Evolutionary conservation across 352 stramenopile species (phyloP).

Genomic region (Pythium aphanidermatum): DNA sequence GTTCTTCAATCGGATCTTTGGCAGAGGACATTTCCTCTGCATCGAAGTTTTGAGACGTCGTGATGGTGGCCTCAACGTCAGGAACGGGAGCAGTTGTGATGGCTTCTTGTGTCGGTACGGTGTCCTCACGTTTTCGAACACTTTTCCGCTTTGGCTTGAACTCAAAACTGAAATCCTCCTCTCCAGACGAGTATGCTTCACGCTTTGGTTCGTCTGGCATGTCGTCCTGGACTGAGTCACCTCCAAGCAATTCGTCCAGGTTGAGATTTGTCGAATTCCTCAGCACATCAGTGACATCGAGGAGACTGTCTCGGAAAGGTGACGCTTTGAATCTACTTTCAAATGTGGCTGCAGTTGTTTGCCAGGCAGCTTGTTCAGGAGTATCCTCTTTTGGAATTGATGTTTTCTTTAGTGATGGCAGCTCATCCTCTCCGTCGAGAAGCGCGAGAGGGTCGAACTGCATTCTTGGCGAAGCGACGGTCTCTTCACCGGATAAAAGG

Average conservation of each 20-base stretch:
- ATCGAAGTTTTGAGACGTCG: no score
- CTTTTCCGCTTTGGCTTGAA: constrained; percentile 32
- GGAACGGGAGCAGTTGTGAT: no score
- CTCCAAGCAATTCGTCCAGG: constrained; percentile 13
- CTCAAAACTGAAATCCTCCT: constrained; percentile 45
- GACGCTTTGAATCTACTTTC: constrained; percentile 6
- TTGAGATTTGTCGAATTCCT: constrained; percentile 8
- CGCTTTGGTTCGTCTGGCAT: background rate
- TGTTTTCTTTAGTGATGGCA: background rate
- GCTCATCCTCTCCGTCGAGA: constrained; percentile 3
- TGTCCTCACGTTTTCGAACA: no score
- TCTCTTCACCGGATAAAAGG: no score
- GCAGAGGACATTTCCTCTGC: no score
- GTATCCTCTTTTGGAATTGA: no score
- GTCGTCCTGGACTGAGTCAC: background rate
- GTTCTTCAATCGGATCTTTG: no score
- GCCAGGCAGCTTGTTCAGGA: no score
- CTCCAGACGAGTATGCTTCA: background rate
- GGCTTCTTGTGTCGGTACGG: no score
- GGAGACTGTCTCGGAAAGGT: constrained; percentile 10
- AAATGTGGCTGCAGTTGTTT: background rate
- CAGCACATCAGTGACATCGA: constrained; percentile 6
- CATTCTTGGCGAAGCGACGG: background rate
- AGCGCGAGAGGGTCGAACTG: constrained; percentile 9
- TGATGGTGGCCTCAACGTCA: no score